Conservation (phyloP, 164 flowering plant genomes). For the Vitis cinerea region DNA sequence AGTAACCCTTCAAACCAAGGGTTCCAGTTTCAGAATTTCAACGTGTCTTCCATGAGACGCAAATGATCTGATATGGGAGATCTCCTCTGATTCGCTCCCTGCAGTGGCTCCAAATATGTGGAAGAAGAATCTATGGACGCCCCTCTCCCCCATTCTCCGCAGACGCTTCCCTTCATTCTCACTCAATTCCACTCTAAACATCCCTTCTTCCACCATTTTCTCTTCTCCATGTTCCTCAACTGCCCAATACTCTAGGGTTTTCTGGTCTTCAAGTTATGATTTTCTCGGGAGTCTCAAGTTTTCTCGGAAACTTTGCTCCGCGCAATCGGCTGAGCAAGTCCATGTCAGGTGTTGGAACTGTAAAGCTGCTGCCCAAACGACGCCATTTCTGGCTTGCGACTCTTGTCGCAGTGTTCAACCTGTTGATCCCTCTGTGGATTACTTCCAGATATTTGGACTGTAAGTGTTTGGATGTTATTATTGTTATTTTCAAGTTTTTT, state of each 20-base stretch:
- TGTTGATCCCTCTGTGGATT: constrained; percentile 69
- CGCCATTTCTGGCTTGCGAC: constrained; percentile 58
- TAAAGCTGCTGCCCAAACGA: constrained; percentile 22
- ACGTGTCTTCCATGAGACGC: no score
- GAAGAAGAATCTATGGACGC: constrained; percentile 15
- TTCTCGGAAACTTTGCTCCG: constrained; percentile 24
- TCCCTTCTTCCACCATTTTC: background rate
- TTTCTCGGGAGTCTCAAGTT: constrained; percentile 2
- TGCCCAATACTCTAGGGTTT: background rate
- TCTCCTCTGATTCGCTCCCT: no score
- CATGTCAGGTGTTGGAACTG: constrained; percentile 61
- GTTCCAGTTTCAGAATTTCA: no score
- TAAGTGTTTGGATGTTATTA: constrained; percentile 29
- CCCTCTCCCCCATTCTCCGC: constrained; percentile 13
- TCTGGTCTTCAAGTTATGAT: background rate
- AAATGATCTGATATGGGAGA: no score
- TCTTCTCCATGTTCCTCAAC: background rate
- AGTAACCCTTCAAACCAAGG: no score
- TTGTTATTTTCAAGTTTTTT: background rate
- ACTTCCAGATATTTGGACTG: constrained; percentile 84
- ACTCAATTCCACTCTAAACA: background rate
- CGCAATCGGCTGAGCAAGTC: constrained; percentile 18
- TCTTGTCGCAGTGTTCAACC: constrained; percentile 77
- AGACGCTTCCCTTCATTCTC: constrained; percentile 4
- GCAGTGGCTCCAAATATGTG: no score